Evolutionary conservation across 2,329 filamentous ascomycete species (phyloP).

Genomic region (Pseudogymnoascus sp.): DNA sequence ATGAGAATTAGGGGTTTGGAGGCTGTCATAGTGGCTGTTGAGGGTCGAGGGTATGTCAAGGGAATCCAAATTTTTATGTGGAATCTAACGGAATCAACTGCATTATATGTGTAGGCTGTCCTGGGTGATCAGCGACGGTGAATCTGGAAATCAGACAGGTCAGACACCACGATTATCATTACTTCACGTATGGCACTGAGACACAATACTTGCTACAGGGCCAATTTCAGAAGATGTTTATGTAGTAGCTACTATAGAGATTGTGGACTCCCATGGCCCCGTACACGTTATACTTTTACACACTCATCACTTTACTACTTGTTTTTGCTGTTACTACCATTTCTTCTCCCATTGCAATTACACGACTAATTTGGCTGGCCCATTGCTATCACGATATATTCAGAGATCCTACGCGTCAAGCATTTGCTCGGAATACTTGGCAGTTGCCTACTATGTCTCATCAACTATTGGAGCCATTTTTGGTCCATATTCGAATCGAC

Average conservation of each 20-base stretch:
- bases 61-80: background rate
- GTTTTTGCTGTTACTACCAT: background rate
- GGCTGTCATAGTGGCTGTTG: background rate
- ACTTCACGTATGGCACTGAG: background rate
- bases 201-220: background rate
- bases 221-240: background rate
- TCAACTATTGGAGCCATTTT: background rate
- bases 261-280: background rate
- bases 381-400: background rate
- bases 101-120: background rate
- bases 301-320: background rate
- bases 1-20: slow-evolving; percentile 9
- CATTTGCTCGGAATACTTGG: background rate
- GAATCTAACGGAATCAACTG: background rate
- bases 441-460: background rate
- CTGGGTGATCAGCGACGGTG: background rate
- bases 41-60: background rate
- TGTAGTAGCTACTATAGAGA: background rate
- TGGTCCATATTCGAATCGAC: background rate
- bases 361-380: background rate
- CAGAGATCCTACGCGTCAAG: background rate
- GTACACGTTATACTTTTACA: background rate
- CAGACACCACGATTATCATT: background rate
- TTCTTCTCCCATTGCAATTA: background rate
- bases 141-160: background rate